Conservation (phyloP, 148 eudicot genomes). For the Rhododendron ferrugineum region DNA sequence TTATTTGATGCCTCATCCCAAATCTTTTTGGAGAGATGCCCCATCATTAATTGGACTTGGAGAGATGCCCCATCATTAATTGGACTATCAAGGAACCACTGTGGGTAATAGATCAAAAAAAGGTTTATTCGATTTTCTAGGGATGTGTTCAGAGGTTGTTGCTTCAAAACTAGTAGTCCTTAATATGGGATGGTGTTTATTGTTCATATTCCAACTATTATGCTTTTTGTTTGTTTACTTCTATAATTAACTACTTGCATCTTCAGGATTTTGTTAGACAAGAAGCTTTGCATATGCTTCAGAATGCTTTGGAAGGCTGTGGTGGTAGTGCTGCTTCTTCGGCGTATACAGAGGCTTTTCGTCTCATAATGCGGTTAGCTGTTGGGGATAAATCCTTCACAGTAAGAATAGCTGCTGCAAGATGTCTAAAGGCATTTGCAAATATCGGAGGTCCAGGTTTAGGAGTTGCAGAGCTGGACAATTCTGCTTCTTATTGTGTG, state of each 20-base stretch:
- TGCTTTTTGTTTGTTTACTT: not conserved
- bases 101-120: not conserved
- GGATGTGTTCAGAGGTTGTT: not conserved
- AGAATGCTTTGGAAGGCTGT: slow-evolving; percentile 95
- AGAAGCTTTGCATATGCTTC: slow-evolving; percentile 93
- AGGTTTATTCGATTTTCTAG: not conserved
- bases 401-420: slow-evolving; percentile 97
- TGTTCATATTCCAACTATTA: not conserved
- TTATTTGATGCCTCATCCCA: not conserved
- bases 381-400: slow-evolving; percentile 75
- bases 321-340: slow-evolving; percentile 67
- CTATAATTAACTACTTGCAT: slow-evolving; percentile 4
- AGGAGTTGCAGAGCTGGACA: slow-evolving; percentile 84
- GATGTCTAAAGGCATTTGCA: slow-evolving; percentile 91
- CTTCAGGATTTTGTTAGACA: slow-evolving; percentile 87
- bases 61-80: not conserved
- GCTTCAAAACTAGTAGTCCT: not conserved
- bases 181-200: not conserved
- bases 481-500: slow-evolving; percentile 73
- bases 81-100: not conserved
- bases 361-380: slow-evolving; percentile 65
- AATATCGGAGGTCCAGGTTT: slow-evolving; percentile 91
- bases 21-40: not conserved
- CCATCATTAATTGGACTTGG: not conserved
- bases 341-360: slow-evolving; percentile 82